Percentiles rank a stretch among this genome's conserved stretches.
Conservation (phyloP, 345 rosid genomes). For the Hibiscus mutabilis region DNA sequence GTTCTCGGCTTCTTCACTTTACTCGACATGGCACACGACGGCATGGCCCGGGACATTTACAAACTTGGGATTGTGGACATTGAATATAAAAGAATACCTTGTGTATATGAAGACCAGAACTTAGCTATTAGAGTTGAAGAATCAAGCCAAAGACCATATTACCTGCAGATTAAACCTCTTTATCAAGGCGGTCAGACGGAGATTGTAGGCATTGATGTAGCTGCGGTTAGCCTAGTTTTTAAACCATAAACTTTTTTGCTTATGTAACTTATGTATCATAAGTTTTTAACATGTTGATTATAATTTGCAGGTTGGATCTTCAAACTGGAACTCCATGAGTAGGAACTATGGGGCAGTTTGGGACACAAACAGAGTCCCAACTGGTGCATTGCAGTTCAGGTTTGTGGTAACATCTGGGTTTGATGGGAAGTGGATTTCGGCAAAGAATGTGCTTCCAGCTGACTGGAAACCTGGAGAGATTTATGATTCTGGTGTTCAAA, state of each 20-base stretch:
- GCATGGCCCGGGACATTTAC: conserved; percentile 39
- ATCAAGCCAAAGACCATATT: background rate
- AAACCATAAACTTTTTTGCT: too few relatives aligned
- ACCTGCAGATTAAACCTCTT: background rate
- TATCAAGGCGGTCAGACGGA: background rate
- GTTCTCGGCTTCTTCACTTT: conserved; percentile 80
- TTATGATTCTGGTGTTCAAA: conserved; percentile 71
- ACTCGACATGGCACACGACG: conserved; percentile 63
- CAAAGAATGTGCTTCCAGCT: conserved; percentile 58
- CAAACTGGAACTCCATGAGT: conserved; percentile 66
- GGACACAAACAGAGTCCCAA: conserved; percentile 62
- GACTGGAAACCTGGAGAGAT: conserved; percentile 45
- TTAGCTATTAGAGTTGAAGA: background rate
- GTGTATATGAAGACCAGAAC: background rate
- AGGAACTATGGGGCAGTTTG: conserved; percentile 75
- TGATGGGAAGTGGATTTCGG: conserved; percentile 83
- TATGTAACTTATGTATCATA: too few relatives aligned
- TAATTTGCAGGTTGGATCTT: conserved; percentile 18
- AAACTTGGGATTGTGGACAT: conserved; percentile 57
- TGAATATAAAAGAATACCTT: conserved; percentile 51
- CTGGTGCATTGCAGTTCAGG: conserved; percentile 67
- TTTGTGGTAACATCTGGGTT: conserved; percentile 8
- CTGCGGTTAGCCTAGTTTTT: conserved; percentile 17
- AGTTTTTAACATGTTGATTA: too few relatives aligned
- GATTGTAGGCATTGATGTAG: background rate